Percentiles rank a stretch among this genome's conserved stretches.
Evolutionary conservation across 2,329 filamentous ascomycete species (phyloP).

Genomic region (Hypoxylon sp.): DNA sequence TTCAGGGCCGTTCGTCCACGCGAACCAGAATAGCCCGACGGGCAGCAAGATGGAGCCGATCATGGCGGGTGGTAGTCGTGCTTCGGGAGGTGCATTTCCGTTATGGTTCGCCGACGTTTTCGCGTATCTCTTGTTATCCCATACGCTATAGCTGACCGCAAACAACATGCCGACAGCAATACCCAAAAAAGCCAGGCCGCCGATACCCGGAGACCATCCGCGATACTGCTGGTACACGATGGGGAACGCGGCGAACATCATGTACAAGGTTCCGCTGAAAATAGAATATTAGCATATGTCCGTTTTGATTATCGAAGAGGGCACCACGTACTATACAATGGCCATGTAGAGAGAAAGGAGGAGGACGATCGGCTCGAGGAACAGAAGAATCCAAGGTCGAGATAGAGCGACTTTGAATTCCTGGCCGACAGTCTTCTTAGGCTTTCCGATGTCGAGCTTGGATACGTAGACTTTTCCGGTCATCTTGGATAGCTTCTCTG

Average conservation of each 20-base stretch:
- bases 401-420: slow-evolving; percentile 70
- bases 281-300: slow-evolving; percentile 20
- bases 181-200: slow-evolving; percentile 76
- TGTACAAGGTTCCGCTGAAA: slow-evolving; percentile 65
- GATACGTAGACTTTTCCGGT: slow-evolving; percentile 70
- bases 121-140: slow-evolving; percentile 68
- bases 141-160: slow-evolving; percentile 68
- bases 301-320: background rate
- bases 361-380: slow-evolving; percentile 78
- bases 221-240: slow-evolving; percentile 74
- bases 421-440: slow-evolving; percentile 60
- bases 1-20: slow-evolving; percentile 71
- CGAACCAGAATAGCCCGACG: slow-evolving; percentile 75
- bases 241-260: slow-evolving; percentile 72
- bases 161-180: slow-evolving; percentile 75
- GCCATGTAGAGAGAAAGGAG: slow-evolving; percentile 76
- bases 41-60: slow-evolving; percentile 74
- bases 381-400: slow-evolving; percentile 77
- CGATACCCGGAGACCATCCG: slow-evolving; percentile 70
- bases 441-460: slow-evolving; percentile 60
- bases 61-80: slow-evolving; percentile 72
- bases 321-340: slow-evolving; percentile 60
- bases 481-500: slow-evolving; percentile 62
- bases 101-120: slow-evolving; percentile 58
- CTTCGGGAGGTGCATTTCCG: slow-evolving; percentile 74